A percentile compares a stretch with the other conserved stretches of the same genome.
Evolutionary conservation across 179 eudicot species (phyloP).

Genomic region (Carnegiea gigantea): DNA sequence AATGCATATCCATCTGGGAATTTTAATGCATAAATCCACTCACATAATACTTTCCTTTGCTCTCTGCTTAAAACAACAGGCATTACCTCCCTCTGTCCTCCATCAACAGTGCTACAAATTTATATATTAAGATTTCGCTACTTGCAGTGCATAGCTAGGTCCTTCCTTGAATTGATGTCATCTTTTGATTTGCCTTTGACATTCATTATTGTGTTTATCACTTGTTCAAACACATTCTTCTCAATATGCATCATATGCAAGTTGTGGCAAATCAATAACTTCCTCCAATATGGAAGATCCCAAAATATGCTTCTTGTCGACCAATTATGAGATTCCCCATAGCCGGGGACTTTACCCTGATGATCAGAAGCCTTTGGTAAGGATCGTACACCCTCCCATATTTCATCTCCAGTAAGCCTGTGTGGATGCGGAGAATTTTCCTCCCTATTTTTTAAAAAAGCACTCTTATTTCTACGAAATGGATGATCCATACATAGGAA

Average conservation of each 20-base stretch:
- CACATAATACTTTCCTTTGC: not conserved
- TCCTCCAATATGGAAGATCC: not conserved
- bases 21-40: not conserved
- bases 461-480: not conserved
- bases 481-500: not conserved
- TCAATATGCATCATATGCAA: too few relatives aligned
- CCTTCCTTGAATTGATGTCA: too few relatives aligned
- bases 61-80: too few relatives aligned
- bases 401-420: not conserved
- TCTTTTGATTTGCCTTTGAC: too few relatives aligned
- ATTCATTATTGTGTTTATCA: too few relatives aligned
- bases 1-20: not conserved
- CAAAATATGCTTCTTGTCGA: too few relatives aligned
- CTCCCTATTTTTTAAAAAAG: not conserved
- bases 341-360: not conserved
- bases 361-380: not conserved
- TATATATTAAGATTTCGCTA: not conserved
- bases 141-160: not conserved
- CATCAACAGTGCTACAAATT: not conserved
- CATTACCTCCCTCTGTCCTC: not conserved
- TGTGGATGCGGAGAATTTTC: not conserved
- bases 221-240: too few relatives aligned
- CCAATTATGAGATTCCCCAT: too few relatives aligned
- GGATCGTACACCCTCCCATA: not conserved
- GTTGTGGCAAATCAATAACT: not conserved